These are phyloP conservation scores for Curvularia sp. DNA, from an alignment of 2,329 filamentous ascomycete species.

Conservation along the genomic window DNA sequence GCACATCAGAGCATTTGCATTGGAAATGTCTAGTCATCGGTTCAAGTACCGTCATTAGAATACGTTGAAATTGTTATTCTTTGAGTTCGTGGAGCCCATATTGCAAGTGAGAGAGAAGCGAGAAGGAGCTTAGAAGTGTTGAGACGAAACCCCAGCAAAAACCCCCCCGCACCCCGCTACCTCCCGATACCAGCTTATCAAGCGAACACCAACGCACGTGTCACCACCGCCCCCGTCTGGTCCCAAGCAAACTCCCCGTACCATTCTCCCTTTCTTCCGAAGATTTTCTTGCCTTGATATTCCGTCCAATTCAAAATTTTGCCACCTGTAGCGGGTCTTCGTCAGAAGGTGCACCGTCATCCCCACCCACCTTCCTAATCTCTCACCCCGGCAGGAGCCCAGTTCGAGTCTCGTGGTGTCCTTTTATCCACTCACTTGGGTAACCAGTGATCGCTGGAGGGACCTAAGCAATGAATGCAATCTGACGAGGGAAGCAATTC, in stretches of 20 bases:
- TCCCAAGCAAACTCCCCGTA: neutral
- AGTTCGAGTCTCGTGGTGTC: slow-evolving; percentile 53
- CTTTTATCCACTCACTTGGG: slow-evolving; percentile 48
- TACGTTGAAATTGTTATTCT: neutral
- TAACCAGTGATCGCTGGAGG: slow-evolving; percentile 52
- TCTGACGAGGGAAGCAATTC: slow-evolving; percentile 53
- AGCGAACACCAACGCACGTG: neutral
- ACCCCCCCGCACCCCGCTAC: neutral
- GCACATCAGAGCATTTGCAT: neutral
- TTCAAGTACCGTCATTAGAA: neutral
- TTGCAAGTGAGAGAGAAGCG: neutral
- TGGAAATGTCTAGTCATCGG: neutral
- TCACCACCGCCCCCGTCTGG: neutral
- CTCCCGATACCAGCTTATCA: neutral
- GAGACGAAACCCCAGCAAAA: neutral
- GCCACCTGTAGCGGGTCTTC: slow-evolving; percentile 48
- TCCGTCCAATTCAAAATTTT: slow-evolving; percentile 1
- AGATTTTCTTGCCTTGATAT: slow-evolving; percentile 4
- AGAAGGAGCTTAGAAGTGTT: neutral
- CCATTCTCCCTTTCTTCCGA: too few species aligned
- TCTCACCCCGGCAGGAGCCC: slow-evolving; percentile 47
- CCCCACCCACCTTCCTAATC: slow-evolving; percentile 39
- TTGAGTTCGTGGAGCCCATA: neutral
- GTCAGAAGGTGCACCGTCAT: slow-evolving; percentile 47
- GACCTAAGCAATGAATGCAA: slow-evolving; percentile 54